Base-by-base conservation (phyloP, 1,284 basidiomycete species). In the Ustilago lituana region DNA sequence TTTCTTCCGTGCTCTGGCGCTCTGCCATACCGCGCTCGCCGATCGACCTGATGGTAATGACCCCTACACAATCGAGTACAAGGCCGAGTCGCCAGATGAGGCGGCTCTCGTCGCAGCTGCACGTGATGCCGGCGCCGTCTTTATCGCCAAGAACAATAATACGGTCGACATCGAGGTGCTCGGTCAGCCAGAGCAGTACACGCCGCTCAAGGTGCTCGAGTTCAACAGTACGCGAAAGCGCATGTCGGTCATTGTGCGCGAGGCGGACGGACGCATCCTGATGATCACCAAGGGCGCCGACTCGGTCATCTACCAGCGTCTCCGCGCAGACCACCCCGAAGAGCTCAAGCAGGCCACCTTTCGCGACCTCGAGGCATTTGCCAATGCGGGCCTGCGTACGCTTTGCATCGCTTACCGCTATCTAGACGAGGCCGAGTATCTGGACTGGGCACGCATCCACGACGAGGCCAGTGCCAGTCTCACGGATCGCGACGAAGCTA, bases 211-310 rank as follows among this genome's bases (percentile, higher is more conserved):
- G 76, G 85, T 92, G 68, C 86, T 97, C 77, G 94, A 96, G 82
- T 98, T 98, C 86, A 94, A 93, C 85, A 91, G 89, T 67, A 90
- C 93, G 38, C 85, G 94, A 61, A 98, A 98, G 84, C 86, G 94
- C 53, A 97, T 97, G 94, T 93, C 91, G 78, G 89, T 91, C 38
- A 85, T 97, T 63, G 89, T 93, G 37, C 89, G 93, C 38, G 87
- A 88, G 57, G 90, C 93, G 0, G 90, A 93, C 59, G 91, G 92
- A 17, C 85, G 86, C 74, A 85, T 97, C 61, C 84, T 93, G 15
- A 84, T 97, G 71, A 94, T 94, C 81, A 92, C 90, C 86, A 98
- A 97, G 83, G 94, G 94, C n/a, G 94, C 94, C 9, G 94, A 98
- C 83, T 92, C 89, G 73, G 93, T 98, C 75, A 91, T 98, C 76